Evolutionary conservation across 768 basidiomycete species (phyloP).

Genomic region (Boletus reticulatus): DNA sequence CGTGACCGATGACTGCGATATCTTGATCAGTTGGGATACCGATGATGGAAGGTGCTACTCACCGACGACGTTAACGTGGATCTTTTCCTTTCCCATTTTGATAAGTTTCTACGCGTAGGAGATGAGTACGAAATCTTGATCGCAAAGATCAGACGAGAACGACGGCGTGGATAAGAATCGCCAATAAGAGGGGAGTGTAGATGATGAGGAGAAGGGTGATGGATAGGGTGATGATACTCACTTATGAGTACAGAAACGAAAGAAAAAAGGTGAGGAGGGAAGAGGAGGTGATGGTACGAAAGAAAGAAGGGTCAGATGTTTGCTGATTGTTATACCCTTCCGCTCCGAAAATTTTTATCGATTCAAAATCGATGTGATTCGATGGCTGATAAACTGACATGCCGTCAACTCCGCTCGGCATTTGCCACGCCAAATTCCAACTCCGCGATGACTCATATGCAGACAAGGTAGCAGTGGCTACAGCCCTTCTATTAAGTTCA

Average conservation of each 20-base stretch:
- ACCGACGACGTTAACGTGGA: conserved; percentile 98
- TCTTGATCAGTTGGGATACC: conserved; percentile 24
- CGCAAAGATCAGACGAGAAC: conserved; percentile 19
- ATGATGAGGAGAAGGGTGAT: conserved; percentile 1
- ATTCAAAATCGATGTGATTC: conserved; percentile 61
- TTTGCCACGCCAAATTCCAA: conserved; percentile 15
- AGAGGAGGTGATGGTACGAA: conserved; percentile 36
- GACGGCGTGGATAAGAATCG: conserved; percentile 17
- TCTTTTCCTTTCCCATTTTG: conserved; percentile 96
- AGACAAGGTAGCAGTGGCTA: background rate
- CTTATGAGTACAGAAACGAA: conserved; percentile 42
- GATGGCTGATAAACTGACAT: conserved; percentile 47
- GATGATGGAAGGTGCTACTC: conserved; percentile 34
- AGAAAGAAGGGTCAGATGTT: conserved; percentile 40
- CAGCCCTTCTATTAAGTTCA: background rate
- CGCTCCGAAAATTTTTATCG: conserved; percentile 61
- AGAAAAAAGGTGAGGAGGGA: conserved; percentile 28
- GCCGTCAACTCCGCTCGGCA: conserved; percentile 43
- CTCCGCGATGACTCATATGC: conserved; percentile 3
- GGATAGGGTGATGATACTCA: conserved; percentile 32
- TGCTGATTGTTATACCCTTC: conserved; percentile 59
- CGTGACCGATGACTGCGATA: conserved; percentile 88
- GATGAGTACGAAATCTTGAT: conserved; percentile 20
- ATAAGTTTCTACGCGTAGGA: conserved; percentile 42
- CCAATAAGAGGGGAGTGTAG: conserved; percentile 23